Conservation (phyloP, 108 stramenopile genomes). For the Pseudonitzschia delicatissima region DNA sequence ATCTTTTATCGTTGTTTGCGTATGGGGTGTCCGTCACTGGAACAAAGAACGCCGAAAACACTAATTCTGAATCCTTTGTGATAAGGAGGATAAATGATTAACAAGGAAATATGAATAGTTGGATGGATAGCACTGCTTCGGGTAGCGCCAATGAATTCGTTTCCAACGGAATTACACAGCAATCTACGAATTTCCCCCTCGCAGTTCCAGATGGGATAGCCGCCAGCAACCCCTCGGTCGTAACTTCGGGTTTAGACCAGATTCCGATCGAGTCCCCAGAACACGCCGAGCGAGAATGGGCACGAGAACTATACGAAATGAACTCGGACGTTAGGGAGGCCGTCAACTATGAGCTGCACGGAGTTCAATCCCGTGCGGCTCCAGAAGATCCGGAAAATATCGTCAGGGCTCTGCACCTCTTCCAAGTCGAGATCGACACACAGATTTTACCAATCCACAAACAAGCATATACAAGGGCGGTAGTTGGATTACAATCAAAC, state of each 20-base stretch:
- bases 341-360: conserved; percentile 5
- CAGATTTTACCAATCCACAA: neutral
- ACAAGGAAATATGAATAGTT: too few species aligned
- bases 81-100: too few species aligned
- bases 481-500: neutral
- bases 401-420: neutral
- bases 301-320: conserved; percentile 2
- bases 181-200: too few species aligned
- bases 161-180: too few species aligned
- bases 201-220: too few species aligned
- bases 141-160: too few species aligned
- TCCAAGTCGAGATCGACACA: neutral
- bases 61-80: too few species aligned
- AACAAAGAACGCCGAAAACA: too few species aligned
- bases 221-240: neutral
- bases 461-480: neutral
- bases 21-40: too few species aligned
- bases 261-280: too few species aligned
- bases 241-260: neutral
- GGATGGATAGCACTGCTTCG: too few species aligned
- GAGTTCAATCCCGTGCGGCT: neutral
- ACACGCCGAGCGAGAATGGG: neutral
- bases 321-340: neutral
- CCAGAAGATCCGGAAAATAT: neutral
- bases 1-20: too few species aligned